Evolutionary conservation across 495 filamentous ascomycete genomes (phyloP).

Genomic region (Lepidopterella palustris): DNA sequence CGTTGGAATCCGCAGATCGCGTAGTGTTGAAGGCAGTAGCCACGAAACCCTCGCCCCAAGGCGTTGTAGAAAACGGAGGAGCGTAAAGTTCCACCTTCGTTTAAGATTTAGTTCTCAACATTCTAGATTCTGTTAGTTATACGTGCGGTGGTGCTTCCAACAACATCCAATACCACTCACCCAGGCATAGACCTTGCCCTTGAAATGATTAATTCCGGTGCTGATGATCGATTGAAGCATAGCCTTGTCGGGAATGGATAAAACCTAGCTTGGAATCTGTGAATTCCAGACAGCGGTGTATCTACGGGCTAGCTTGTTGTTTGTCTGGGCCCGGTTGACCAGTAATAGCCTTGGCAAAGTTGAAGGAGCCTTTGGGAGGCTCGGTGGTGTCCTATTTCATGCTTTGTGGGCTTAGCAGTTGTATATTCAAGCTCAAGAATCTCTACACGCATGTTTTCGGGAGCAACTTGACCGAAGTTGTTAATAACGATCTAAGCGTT

Average conservation of each 20-base stretch:
- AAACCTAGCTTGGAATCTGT: slow-evolving; percentile 58
- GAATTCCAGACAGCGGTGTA: slow-evolving; percentile 61
- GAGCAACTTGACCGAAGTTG: slow-evolving; percentile 58
- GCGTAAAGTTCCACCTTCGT: slow-evolving; percentile 55
- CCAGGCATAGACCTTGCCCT: slow-evolving; percentile 57
- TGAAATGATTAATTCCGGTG: slow-evolving; percentile 51
- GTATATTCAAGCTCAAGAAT: not conserved
- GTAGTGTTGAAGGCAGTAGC: slow-evolving; percentile 58
- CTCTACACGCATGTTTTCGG: slow-evolving; percentile 47
- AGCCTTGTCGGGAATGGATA: slow-evolving; percentile 44
- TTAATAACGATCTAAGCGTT: slow-evolving; percentile 10
- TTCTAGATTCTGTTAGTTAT: slow-evolving; percentile 40
- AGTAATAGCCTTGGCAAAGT: slow-evolving; percentile 47
- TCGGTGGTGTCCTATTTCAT: slow-evolving; percentile 58
- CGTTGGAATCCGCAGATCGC: slow-evolving; percentile 49
- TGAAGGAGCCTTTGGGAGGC: slow-evolving; percentile 44
- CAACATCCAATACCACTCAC: slow-evolving; percentile 29
- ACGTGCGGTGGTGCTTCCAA: not conserved
- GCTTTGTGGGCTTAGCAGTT: slow-evolving; percentile 26
- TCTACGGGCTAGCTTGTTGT: slow-evolving; percentile 54
- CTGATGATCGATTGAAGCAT: slow-evolving; percentile 49
- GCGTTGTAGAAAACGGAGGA: slow-evolving; percentile 52
- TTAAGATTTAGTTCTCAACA: slow-evolving; percentile 63
- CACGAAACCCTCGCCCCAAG: slow-evolving; percentile 52
- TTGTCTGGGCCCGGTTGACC: slow-evolving; percentile 52